Percentiles rank a stretch among this genome's conserved stretches.
phyloP scores from a whole-genome alignment of 1,284 basidiomycete genomes.

The Pascua guehoae region DNA sequence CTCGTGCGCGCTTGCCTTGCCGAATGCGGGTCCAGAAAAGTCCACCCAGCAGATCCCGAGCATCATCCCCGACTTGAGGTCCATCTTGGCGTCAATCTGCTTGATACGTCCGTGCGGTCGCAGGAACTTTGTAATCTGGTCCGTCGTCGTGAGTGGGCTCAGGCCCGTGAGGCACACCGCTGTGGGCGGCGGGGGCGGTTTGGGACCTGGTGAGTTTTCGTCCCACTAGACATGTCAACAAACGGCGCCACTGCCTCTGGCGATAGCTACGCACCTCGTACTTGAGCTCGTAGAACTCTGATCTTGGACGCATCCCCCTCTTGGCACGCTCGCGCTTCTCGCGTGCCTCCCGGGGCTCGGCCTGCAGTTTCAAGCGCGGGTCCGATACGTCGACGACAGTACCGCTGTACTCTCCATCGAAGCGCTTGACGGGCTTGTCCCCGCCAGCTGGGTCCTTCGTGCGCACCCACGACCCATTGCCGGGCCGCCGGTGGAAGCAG shows the following conservation, averaged over 20 bases:
- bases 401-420: slow-evolving; percentile 35
- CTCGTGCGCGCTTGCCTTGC: slow-evolving; percentile 37
- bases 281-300: slow-evolving; percentile 25
- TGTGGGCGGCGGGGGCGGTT: slow-evolving; percentile 62
- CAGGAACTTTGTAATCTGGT: slow-evolving; percentile 67
- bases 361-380: slow-evolving; percentile 28
- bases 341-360: neutral
- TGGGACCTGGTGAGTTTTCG: slow-evolving; percentile 64
- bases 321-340: slow-evolving; percentile 26
- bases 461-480: slow-evolving; percentile 29
- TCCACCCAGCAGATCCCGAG: slow-evolving; percentile 78
- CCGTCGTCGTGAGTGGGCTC: slow-evolving; percentile 65
- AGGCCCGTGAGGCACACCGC: slow-evolving; percentile 71
- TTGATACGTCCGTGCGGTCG: slow-evolving; percentile 63
- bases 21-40: slow-evolving; percentile 51
- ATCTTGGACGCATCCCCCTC: slow-evolving; percentile 32
- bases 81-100: slow-evolving; percentile 74
- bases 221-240: slow-evolving; percentile 60
- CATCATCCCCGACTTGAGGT: slow-evolving; percentile 72
- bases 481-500: slow-evolving; percentile 24
- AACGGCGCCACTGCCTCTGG: neutral
- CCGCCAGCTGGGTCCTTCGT: slow-evolving; percentile 17
- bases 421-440: slow-evolving; percentile 32
- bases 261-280: slow-evolving; percentile 37
- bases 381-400: slow-evolving; percentile 28